Conservation (phyloP, 2,329 filamentous ascomycete species). For the Trichophyton simii region DNA sequence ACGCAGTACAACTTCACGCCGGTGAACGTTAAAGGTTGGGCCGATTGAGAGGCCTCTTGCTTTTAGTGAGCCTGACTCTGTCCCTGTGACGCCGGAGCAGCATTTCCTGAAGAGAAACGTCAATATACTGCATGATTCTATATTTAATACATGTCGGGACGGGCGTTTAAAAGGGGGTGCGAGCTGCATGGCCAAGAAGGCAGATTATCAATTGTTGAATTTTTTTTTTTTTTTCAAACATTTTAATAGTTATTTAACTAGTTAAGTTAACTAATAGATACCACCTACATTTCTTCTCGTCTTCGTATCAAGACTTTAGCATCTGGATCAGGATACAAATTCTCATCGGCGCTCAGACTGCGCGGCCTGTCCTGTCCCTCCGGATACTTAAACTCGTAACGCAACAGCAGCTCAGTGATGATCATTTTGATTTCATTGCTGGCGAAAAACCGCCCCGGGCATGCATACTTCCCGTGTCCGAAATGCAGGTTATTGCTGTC, state of each 20-base stretch:
- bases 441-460: constrained; percentile 26
- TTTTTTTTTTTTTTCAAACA: too few relatives aligned
- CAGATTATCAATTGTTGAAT: too few relatives aligned
- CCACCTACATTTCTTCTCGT: not conserved
- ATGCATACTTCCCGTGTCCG: constrained; percentile 22
- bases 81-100: constrained; percentile 4
- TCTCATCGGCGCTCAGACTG: constrained; percentile 17
- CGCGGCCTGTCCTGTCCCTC: constrained; percentile 12
- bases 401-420: constrained; percentile 17
- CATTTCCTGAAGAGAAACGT: constrained; percentile 9
- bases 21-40: constrained; percentile 6
- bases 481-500: constrained; percentile 16
- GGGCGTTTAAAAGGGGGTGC: too few relatives aligned
- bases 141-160: too few relatives aligned
- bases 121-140: constrained; percentile 7
- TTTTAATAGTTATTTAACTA: too few relatives aligned
- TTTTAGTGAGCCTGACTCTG: constrained; percentile 6
- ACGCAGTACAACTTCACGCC: constrained; percentile 8
- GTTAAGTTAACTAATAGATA: too few relatives aligned
- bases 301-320: constrained; percentile 12
- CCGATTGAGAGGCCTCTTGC: constrained; percentile 3
- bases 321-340: constrained; percentile 15
- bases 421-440: constrained; percentile 22
- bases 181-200: too few relatives aligned
- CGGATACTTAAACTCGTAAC: constrained; percentile 20